Evolutionary conservation across 495 filamentous ascomycete genomes (phyloP).

Genomic region (Evernia prunastri): DNA sequence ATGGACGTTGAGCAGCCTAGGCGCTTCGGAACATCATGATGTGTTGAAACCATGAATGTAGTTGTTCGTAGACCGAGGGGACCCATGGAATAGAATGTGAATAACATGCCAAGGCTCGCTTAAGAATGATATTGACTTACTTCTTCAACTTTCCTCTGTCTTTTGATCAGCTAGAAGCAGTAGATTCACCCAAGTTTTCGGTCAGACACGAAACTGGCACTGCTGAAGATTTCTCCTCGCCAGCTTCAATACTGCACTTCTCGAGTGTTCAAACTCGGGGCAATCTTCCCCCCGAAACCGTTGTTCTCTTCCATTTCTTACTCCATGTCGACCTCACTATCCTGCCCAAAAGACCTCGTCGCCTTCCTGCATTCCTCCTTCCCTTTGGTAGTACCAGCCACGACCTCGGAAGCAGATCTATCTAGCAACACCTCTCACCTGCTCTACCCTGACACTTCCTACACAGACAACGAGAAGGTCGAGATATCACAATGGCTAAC

Average conservation of each 20-base stretch:
- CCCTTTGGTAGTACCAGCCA: conserved; percentile 42
- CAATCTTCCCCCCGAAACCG: background rate
- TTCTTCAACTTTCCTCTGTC: background rate
- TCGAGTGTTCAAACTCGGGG: background rate
- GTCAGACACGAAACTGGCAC: conserved; percentile 8
- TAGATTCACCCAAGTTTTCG: background rate
- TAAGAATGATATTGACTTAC: background rate
- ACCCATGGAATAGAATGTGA: background rate
- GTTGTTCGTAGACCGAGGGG: background rate
- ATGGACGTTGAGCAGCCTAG: background rate
- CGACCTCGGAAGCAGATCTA: conserved; percentile 47
- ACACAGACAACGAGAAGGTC: conserved; percentile 67
- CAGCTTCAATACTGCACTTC: conserved; percentile 2
- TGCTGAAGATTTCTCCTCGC: background rate
- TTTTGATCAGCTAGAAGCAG: no score
- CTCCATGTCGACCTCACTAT: conserved; percentile 45
- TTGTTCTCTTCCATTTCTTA: conserved; percentile 2
- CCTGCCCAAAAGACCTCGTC: conserved; percentile 46
- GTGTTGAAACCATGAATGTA: background rate
- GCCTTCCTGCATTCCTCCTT: conserved; percentile 51
- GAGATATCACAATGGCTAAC: conserved; percentile 85
- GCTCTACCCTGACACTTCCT: conserved; percentile 63
- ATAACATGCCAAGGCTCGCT: conserved; percentile 1
- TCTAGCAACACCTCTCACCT: conserved; percentile 40
- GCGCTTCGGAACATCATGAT: no score